A percentile compares a stretch with the other conserved stretches of the same genome.
These are phyloP conservation scores for Gomphus bonarii DNA, from an alignment of 1,284 basidiomycete genomes.

Conservation along the genomic window DNA sequence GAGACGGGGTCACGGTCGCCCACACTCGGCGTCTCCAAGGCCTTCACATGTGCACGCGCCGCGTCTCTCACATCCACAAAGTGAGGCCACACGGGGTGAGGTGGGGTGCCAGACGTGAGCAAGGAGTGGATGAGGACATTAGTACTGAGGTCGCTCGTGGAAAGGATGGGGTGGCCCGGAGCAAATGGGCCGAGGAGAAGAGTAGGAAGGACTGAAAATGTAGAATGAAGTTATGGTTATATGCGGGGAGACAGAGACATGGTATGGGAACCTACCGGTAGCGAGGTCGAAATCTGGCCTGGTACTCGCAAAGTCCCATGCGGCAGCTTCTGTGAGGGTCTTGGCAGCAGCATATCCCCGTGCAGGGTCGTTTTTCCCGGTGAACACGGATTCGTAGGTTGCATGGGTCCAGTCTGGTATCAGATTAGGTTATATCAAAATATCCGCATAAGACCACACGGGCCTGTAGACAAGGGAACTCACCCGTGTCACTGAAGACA, in stretches of 20 bases:
- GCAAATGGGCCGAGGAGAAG: constrained; percentile 8
- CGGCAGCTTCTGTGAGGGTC: constrained; percentile 17
- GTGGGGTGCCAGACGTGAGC: background rate
- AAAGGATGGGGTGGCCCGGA: constrained; percentile 5
- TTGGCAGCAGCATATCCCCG: constrained; percentile 17
- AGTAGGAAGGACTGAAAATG: background rate
- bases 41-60: constrained; percentile 27
- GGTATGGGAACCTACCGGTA: constrained; percentile 13
- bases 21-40: constrained; percentile 17
- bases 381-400: constrained; percentile 15
- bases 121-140: constrained; percentile 4
- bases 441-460: no score
- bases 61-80: constrained; percentile 29
- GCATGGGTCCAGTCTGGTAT: constrained; percentile 15
- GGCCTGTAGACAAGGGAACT: background rate
- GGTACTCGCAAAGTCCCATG: constrained; percentile 20
- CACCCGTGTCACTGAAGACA: constrained; percentile 5
- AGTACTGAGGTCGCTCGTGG: constrained; percentile 2
- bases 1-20: background rate
- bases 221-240: background rate
- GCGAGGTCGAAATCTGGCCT: constrained; percentile 19
- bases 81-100: constrained; percentile 15
- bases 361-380: constrained; percentile 9
- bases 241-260: no score
- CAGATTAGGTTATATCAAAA: background rate